Base-by-base conservation (phyloP, 1,284 basidiomycete species). In the Papiliotrema nemorosa region DNA sequence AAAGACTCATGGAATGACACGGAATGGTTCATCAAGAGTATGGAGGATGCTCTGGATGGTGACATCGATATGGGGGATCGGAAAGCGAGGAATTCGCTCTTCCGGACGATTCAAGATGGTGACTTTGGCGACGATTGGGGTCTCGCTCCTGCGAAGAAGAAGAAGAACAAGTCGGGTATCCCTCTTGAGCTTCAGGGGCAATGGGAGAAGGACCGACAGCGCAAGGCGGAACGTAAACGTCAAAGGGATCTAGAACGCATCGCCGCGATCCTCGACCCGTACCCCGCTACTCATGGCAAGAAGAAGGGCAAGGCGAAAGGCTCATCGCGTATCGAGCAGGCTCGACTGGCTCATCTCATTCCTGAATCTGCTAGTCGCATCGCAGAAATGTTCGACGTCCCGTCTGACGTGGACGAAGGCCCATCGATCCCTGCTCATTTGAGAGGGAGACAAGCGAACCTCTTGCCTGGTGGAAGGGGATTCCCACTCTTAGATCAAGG, bases 131-230 rank as follows among this genome's bases (percentile, higher is more conserved):
- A 81, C 14, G 72, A 76, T 24, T 67, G 67, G 45, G 66, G 61
- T 9, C 53, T 49, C 68, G 69, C 49, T 29, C 66, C 66, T 0
- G 60, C 47, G 16, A 65, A 66, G 56, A 66, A 62, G 52, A 57
- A 53, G 50, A 70, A 70, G 53, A 79, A 78, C 5, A 31, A 22
- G 6, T n/a, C 40, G 7, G 59, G 74, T 14, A 72, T 90, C 44
- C 82, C 87, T 0, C 68, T 77, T 2, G 80, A 85, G 9, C 78
- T 96, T 1, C 80, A 80, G 53, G 80, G 75, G 0, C 86, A 85
- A 57, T 94, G 90, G 90, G 81, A 83, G 53, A 80, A 80, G 46
- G 91, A 94, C 66, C 85, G 89, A 1, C 75, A 78, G 47, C 86
- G 84, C 74, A 96, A 94, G 72, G 88, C 88, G 0, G 84, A 83